A percentile compares a stretch with the other conserved stretches of the same genome.
These are phyloP conservation scores for Cryphonectria nitschkei DNA, from an alignment of 2,329 filamentous ascomycete genomes.

Conservation along the genomic window DNA sequence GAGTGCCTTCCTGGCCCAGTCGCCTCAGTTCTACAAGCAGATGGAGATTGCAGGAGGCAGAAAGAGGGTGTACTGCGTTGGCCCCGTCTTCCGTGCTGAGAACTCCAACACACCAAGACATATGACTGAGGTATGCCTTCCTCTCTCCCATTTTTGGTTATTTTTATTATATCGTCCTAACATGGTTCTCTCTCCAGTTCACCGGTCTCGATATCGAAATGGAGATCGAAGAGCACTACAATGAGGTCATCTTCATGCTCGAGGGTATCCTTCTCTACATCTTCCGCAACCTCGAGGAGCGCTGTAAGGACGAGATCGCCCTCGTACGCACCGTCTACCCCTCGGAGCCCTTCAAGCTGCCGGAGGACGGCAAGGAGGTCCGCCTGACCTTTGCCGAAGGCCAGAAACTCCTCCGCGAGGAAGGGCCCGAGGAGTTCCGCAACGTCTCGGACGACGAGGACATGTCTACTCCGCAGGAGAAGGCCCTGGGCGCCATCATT, in stretches of 20 bases:
- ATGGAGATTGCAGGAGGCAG: constrained; percentile 80
- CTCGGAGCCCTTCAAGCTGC: constrained; percentile 78
- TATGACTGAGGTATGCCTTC: constrained; percentile 68
- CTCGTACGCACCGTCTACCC: constrained; percentile 73
- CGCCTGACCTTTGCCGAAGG: constrained; percentile 78
- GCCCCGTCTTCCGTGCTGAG: constrained; percentile 84
- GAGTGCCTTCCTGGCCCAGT: constrained; percentile 78
- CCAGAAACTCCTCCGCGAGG: constrained; percentile 75
- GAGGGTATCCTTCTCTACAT: constrained; percentile 78
- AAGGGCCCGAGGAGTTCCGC: constrained; percentile 67
- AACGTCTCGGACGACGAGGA: constrained; percentile 79
- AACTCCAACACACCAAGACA: constrained; percentile 83
- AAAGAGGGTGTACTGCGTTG: constrained; percentile 77
- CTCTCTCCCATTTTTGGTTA: not conserved
- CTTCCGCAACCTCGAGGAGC: constrained; percentile 72
- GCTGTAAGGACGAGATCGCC: constrained; percentile 73
- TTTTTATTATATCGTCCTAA: constrained; percentile 19
- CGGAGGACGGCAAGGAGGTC: constrained; percentile 73
- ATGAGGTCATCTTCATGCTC: constrained; percentile 73
- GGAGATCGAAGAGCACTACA: constrained; percentile 80
- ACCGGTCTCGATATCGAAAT: constrained; percentile 89
- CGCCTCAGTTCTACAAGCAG: constrained; percentile 87
- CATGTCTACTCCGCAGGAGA: constrained; percentile 80
- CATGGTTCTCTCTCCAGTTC: constrained; percentile 52
- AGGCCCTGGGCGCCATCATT: constrained; percentile 85